Conservation (phyloP, 139 green algal species). For the Parachlorella kessleri region DNA sequence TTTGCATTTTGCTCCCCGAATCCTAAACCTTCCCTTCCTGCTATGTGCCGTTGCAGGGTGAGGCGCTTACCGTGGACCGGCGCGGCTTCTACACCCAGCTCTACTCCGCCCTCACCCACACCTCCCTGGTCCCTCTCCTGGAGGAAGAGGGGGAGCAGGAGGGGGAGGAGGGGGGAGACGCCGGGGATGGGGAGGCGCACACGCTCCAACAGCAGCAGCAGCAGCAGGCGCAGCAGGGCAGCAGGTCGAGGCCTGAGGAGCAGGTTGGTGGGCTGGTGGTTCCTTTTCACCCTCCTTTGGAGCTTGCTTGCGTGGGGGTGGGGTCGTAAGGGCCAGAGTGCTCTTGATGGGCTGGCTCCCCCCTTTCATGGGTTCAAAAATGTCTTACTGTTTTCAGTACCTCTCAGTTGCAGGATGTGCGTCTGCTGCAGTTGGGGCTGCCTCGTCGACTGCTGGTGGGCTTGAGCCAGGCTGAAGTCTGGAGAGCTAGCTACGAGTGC, state of each 20-base stretch:
- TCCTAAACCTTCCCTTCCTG: too few relatives aligned
- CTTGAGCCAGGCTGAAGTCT: too few relatives aligned
- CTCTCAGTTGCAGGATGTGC: too few relatives aligned
- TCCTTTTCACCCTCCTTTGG: background rate
- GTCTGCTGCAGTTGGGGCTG: too few relatives aligned
- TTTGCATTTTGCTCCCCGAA: too few relatives aligned
- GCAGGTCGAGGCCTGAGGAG: background rate
- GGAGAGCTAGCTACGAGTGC: too few relatives aligned
- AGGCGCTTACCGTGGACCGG: constrained; percentile 75
- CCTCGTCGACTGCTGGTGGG: too few relatives aligned
- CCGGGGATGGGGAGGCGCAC: background rate
- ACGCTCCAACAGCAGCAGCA: background rate
- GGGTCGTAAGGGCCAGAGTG: too few relatives aligned
- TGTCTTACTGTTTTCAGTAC: too few relatives aligned
- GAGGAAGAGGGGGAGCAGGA: constrained; percentile 31
- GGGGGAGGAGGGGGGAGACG: background rate
- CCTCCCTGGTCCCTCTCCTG: constrained; percentile 33
- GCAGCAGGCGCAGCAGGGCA: constrained; percentile 11
- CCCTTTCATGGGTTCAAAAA: too few relatives aligned
- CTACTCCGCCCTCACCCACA: constrained; percentile 56
- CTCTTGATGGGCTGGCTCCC: too few relatives aligned
- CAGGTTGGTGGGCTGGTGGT: background rate
- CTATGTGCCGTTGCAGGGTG: too few relatives aligned
- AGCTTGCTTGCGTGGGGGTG: background rate
- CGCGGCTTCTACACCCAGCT: constrained; percentile 59